A percentile compares a stretch with the other conserved stretches of the same genome.
phyloP scores from a whole-genome alignment of 257 asterid species.

The Solanum chaucha region DNA sequence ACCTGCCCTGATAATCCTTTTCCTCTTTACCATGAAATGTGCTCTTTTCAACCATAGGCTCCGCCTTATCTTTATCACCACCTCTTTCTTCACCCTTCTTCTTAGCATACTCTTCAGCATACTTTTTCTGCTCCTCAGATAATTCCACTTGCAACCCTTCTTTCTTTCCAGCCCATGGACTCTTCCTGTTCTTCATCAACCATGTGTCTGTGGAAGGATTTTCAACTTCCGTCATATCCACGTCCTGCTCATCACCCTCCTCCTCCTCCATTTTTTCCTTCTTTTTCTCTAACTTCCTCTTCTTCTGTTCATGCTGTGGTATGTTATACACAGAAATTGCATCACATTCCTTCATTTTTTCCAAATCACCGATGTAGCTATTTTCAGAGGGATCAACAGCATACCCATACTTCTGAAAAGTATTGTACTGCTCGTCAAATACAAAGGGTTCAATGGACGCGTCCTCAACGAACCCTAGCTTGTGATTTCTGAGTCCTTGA shows the following conservation, averaged over 20 bases:
- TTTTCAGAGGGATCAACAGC: conserved; percentile 90
- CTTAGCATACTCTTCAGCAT: conserved; percentile 94
- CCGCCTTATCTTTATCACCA: conserved; percentile 59
- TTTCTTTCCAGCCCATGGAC: conserved; percentile 95
- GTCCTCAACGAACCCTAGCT: conserved; percentile 84
- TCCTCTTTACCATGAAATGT: conserved; percentile 95
- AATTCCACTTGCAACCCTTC: conserved; percentile 67
- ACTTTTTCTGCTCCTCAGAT: conserved; percentile 96
- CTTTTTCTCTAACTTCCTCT: conserved; percentile 71
- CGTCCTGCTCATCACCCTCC: conserved; percentile 27
- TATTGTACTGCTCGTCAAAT: conserved; percentile 94
- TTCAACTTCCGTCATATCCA: conserved; percentile 42
- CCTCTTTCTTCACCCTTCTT: conserved; percentile 82
- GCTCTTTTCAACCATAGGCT: conserved; percentile 53
- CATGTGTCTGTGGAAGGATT: conserved; percentile 80
- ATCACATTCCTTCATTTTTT: conserved; percentile 36
- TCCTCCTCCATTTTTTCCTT: conserved; percentile 60
- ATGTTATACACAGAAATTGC: conserved; percentile 79
- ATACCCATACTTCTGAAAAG: conserved; percentile 81
- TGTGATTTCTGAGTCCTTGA: conserved; percentile 91
- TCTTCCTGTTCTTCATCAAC: conserved; percentile 86
- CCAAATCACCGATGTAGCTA: conserved; percentile 66
- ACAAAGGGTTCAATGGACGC: conserved; percentile 73
- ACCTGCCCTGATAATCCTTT: conserved; percentile 94
- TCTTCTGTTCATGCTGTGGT: conserved; percentile 75